Evolutionary conservation across 306 rosid genomes (phyloP).

Genomic region (Lablab purpureus): DNA sequence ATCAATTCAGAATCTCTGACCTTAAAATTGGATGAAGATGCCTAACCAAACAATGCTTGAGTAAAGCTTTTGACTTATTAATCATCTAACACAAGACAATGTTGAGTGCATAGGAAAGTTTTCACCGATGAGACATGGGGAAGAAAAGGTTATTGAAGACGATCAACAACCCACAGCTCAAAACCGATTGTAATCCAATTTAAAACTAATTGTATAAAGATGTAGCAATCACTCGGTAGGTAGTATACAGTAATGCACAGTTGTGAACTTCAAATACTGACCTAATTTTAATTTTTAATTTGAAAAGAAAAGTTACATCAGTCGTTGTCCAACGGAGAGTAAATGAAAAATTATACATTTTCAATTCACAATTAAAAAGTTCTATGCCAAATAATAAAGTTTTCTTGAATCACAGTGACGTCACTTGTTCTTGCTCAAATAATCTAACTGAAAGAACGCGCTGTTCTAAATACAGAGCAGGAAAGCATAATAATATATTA

Average conservation of each 20-base stretch:
- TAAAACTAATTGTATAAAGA: background rate
- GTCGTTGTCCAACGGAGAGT: slow-evolving; percentile 27
- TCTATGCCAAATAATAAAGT: background rate
- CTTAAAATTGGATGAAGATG: slow-evolving; percentile 21
- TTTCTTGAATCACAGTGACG: slow-evolving; percentile 1
- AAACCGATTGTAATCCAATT: background rate
- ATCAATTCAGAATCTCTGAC: background rate
- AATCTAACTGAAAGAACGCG: slow-evolving; percentile 11
- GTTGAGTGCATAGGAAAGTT: too few relatives aligned
- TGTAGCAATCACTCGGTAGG: background rate
- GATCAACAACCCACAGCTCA: background rate
- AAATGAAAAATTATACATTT: slow-evolving; percentile 4
- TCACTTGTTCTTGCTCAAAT: slow-evolving; percentile 15
- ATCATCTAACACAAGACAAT: too few relatives aligned
- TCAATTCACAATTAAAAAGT: slow-evolving; percentile 1
- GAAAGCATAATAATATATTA: background rate
- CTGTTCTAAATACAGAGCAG: slow-evolving; percentile 19
- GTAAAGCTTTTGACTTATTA: slow-evolving; percentile 30
- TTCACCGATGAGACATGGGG: too few relatives aligned
- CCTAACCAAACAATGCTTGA: background rate
- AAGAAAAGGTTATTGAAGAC: slow-evolving; percentile 1
- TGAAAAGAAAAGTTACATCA: slow-evolving; percentile 3
- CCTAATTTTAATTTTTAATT: background rate
- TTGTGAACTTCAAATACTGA: background rate
- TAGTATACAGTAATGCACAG: background rate